A percentile compares a stretch with the other conserved stretches of the same genome.
phyloP scores from a whole-genome alignment of 2,329 filamentous ascomycete genomes.

The Beauveria sp. region DNA sequence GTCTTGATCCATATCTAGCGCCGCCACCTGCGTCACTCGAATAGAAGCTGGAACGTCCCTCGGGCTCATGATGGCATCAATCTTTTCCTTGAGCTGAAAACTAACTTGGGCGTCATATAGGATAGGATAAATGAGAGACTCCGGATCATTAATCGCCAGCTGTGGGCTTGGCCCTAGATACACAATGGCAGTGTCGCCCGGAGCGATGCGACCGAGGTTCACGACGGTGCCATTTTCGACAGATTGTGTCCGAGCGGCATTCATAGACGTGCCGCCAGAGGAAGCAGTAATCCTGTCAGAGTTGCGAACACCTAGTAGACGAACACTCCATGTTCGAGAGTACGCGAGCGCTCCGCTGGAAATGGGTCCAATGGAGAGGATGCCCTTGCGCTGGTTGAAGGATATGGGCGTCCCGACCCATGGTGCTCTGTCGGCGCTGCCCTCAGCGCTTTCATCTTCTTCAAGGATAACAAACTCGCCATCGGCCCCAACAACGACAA shows the following conservation, averaged over 20 bases:
- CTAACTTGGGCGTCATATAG: constrained; percentile 14
- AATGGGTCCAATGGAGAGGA: constrained; percentile 5
- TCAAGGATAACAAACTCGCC: constrained; percentile 42
- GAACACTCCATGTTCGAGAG: constrained; percentile 11
- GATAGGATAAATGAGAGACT: constrained; percentile 13
- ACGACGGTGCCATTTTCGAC: constrained; percentile 10
- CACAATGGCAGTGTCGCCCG: constrained; percentile 8
- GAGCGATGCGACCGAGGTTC: constrained; percentile 10
- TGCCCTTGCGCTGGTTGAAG: constrained; percentile 12
- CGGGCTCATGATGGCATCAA: constrained; percentile 12
- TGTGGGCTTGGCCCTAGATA: constrained; percentile 12
- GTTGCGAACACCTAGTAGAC: constrained; percentile 1
- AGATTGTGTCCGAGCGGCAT: not conserved
- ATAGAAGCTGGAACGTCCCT: constrained; percentile 5
- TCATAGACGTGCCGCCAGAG: not conserved
- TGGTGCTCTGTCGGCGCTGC: not conserved
- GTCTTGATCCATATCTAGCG: constrained; percentile 17
- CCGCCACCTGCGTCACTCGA: constrained; percentile 14
- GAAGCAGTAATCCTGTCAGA: not conserved
- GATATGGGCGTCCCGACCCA: constrained; percentile 9
- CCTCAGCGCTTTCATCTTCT: constrained; percentile 22
- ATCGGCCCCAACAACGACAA: constrained; percentile 39
- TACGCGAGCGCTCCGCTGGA: not conserved
- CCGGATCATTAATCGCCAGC: constrained; percentile 13
- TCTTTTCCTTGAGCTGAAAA: constrained; percentile 14